These are phyloP conservation scores for Rhodotorula taiwanensis DNA, from an alignment of 768 basidiomycete species.

Conservation along the genomic window DNA sequence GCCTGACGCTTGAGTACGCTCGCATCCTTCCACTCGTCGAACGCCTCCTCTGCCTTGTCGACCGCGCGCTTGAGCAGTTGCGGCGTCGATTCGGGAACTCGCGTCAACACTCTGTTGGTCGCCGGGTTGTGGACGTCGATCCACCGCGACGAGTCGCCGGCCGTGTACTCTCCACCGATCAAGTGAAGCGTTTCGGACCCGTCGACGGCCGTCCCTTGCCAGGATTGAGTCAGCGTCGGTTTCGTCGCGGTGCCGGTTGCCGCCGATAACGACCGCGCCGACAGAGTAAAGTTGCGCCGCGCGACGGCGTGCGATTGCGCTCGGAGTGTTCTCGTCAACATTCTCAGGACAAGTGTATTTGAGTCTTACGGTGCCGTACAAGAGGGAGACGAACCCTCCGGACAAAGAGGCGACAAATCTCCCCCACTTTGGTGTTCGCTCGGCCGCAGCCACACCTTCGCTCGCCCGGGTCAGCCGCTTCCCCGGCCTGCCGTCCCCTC, in stretches of 20 bases:
- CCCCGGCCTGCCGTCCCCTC: too few species aligned
- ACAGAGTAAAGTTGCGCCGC: too few species aligned
- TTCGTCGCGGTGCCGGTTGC: too few species aligned
- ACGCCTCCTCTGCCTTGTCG: constrained; percentile 73
- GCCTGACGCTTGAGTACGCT: constrained; percentile 79
- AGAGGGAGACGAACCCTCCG: too few species aligned
- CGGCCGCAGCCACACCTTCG: too few species aligned
- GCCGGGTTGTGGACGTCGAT: constrained; percentile 88
- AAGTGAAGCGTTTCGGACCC: constrained; percentile 89
- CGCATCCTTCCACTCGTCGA: constrained; percentile 78
- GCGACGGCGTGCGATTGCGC: too few species aligned
- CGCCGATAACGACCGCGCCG: not conserved
- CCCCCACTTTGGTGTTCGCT: too few species aligned
- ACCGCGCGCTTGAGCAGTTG: constrained; percentile 77
- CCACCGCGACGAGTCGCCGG: constrained; percentile 71
- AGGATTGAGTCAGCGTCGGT: constrained; percentile 45
- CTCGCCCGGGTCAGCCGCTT: too few species aligned
- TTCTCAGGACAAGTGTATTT: too few species aligned
- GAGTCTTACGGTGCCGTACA: too few species aligned
- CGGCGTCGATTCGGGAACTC: constrained; percentile 79
- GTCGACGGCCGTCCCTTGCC: constrained; percentile 78
- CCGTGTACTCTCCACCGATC: constrained; percentile 80
- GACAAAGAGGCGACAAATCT: too few species aligned
- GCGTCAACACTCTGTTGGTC: constrained; percentile 80
- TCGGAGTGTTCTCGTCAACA: too few species aligned